Evolutionary conservation across 2,329 filamentous ascomycete species (phyloP), one percentile per base, ranked within the genome.

Genomic region (Monilinia fructigena): DNA sequence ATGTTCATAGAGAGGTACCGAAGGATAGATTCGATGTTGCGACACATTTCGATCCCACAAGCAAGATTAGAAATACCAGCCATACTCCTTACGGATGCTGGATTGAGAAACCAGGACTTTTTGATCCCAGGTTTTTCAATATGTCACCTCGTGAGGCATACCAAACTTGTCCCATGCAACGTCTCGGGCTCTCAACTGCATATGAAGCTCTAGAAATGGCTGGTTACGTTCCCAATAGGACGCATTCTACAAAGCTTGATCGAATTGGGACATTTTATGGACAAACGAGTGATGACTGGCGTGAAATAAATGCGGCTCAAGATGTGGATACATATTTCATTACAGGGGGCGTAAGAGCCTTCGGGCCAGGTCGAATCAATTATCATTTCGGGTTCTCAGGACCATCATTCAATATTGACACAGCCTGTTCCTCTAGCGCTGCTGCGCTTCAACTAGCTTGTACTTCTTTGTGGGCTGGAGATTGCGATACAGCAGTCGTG

Each of bases 51-150:
- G 90, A 93, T 73, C 84, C 88, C 6, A 87, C 86, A 7, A 89
- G 89, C 28, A 92, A 92, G 77, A 83, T 80, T 42, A 87, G 88
- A 76, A 93, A 93, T 79, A 92, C 90, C 67, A 66, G 63, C 48
- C 63, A 66, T 66, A 92, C 89, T 1, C 89, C 88, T 3, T 92
- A 87, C 72, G 90, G 90, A 20, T 91, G 89, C 79, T 93, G 81
- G 80, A 83, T 73, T 48, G 86, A 92, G 69, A 85, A 92, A 68
- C 90, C 90, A 0, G 89, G 89, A 65, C 81, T 89, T 58, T 94
- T 94, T 74, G 91, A 94, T 72, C 88, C 89, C n/a, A 83, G 88
- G 0, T 93, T 94, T 79, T 94, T 94, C 84, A 92, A 92, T 78
- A 93, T 94, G 88, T 93, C 90, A 47, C 90, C 90, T 7, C 86